Evolutionary conservation across 352 stramenopile genomes (phyloP).

Genomic region (Phytopythium mirpurense): DNA sequence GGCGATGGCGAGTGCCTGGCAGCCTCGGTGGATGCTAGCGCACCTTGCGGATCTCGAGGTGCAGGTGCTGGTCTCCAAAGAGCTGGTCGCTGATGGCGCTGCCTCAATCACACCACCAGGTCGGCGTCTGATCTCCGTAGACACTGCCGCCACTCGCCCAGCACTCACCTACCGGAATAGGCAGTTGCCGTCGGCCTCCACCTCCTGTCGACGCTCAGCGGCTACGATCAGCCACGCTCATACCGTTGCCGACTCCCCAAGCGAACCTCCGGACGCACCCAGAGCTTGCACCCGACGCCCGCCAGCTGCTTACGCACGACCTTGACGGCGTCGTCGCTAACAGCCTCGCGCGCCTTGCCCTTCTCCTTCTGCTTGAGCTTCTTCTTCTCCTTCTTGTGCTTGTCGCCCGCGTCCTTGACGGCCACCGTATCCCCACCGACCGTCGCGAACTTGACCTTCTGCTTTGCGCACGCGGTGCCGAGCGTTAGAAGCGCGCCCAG

Average conservation of each 20-base stretch:
- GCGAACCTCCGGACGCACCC: conserved; percentile 8
- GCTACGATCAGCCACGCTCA: background rate
- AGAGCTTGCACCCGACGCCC: conserved; percentile 62
- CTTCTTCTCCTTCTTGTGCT: conserved; percentile 1
- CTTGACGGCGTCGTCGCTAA: conserved; percentile 44
- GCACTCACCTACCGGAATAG: conserved; percentile 54
- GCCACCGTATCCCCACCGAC: background rate
- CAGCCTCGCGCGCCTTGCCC: conserved; percentile 13
- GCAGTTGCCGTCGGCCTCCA: conserved; percentile 80
- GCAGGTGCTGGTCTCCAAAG: conserved; percentile 63
- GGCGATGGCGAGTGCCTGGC: background rate
- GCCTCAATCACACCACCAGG: background rate
- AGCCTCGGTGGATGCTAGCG: background rate
- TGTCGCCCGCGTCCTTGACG: background rate
- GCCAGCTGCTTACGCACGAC: conserved; percentile 53
- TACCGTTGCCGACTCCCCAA: background rate
- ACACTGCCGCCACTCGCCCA: no score
- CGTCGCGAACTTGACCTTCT: conserved; percentile 26
- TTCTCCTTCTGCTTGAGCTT: background rate
- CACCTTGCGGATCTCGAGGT: conserved; percentile 63
- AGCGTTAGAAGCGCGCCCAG: background rate
- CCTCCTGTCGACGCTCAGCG: conserved; percentile 27
- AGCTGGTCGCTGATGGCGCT: conserved; percentile 71
- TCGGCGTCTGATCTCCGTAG: background rate
- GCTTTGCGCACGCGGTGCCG: background rate